Base-by-base conservation (phyloP, 805 yeast genomes). In the Kuraishia capsulata region DNA sequence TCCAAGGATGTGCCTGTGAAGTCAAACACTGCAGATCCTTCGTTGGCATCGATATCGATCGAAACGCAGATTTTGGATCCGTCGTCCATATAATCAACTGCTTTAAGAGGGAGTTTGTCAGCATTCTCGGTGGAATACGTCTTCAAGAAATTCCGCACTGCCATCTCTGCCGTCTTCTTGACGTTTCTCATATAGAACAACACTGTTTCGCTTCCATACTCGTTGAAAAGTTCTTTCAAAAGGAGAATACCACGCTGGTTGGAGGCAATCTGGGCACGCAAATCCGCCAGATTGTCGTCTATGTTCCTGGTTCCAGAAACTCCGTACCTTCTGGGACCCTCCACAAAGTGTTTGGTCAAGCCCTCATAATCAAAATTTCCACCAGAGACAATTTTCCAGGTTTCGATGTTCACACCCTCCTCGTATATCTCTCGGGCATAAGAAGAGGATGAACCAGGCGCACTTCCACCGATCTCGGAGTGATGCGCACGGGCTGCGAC, bases 401-500 rank as follows among this genome's bases (percentile, higher is more conserved):
- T 61, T 39, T 65, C 65, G 35, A 74, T 71, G 18, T 71, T 64
- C 2, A 73, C 79, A 39, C 80, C 81, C 52, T 75, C 81, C 42
- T 73, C 73, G 42, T 54, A 67, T 30, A 75, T 61, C 29, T 67
- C 64, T 46, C 67, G 69, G 11, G 80, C 74, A 48, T 71, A 60
- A 3, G 80, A 70, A 18, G 78, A 71, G 62, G 69, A 71, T 1
- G 76, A 67, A 3, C 79, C 79, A 6, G 79, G 76, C 35, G 74
- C 62, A 36, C 74, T 65, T n/a, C 78, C 74, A 30, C 81, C 81
- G 47, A 75, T 74, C 44, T 75, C 81, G 19, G 80, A 73, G 53
- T 75, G 81, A 52, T 75, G 81, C 3, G 78, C 80, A 42, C 81
- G 58, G 2, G 78, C 65, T 4, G 80, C 81, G 16, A 71, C 69